Evolutionary conservation across 106 monocot genomes (phyloP), one percentile per base, ranked within the genome.

Genomic region (Alisma plantagoaquatica): DNA sequence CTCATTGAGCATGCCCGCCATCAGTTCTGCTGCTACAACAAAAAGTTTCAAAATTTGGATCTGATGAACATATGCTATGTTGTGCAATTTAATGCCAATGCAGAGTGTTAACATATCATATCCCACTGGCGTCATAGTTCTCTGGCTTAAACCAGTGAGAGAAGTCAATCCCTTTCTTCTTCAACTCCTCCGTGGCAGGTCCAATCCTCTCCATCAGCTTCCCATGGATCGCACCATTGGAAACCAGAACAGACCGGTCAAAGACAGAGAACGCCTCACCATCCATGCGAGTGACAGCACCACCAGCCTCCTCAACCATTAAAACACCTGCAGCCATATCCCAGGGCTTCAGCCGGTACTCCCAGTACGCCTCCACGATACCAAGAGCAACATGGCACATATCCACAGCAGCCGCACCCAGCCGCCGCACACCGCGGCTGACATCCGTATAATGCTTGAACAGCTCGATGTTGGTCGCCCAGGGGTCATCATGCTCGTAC

Each of bases 241-340:
- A 98, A 27, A 98, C 98, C 33, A 98, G 46, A 45, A 84, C 84
- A 31, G 98, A 98, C 45, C 90, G 75, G 75, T 98, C 98, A 69
- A 98, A 98, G 8, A 98, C 98, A 6, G 90, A 69, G 51, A 90
- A 90, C 20, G 65, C 59, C 52, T 82, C 90, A 43, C 98, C 90
- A 72, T 98, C 90, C 98, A 98, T 90, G 44, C 98, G 48, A 27
- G 85, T 79, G 26, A 98, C 98, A 17, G 60, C 56, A 14, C 98
- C 98, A 54, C 98, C 98, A 53, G 98, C 98, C 77, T 98, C 98
- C 76, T 98, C 98, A 54, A 82, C 90, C 48, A 98, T 86, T 90
- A 90, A 73, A 19, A 86, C 90, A 31, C 98, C 98, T 71, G 98
- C 98, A 66, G 98, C 98, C 98, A 98, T 82, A 23, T 98, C 98